Evolutionary conservation across 768 basidiomycete genomes (phyloP).

Genomic region (Saitozyma sp.): DNA sequence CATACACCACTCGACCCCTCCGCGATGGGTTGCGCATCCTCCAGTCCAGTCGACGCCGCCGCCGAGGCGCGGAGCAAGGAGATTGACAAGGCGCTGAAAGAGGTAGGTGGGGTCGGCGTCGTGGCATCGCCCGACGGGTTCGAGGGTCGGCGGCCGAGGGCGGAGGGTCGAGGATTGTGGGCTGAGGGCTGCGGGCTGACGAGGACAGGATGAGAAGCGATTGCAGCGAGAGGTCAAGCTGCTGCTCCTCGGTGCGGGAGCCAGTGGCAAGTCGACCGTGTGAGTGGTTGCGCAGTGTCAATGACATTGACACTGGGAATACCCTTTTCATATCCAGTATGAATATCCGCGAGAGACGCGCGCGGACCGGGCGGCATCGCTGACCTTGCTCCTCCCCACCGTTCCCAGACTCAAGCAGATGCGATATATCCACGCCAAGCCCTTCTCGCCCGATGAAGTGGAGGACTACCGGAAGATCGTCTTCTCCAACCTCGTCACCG

Average conservation of each 20-base stretch:
- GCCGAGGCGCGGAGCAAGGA: slow-evolving; percentile 63
- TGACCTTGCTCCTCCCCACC: too few species aligned
- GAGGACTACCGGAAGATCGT: slow-evolving; percentile 82
- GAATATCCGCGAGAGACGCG: too few species aligned
- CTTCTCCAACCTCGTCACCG: slow-evolving; percentile 86
- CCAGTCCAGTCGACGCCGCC: slow-evolving; percentile 60
- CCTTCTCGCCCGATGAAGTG: slow-evolving; percentile 77
- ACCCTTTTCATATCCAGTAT: too few species aligned
- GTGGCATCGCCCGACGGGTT: not conserved
- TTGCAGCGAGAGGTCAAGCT: slow-evolving; percentile 66
- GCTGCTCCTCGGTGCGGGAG: slow-evolving; percentile 85
- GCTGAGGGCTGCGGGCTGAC: slow-evolving; percentile 8
- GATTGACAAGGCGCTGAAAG: slow-evolving; percentile 65
- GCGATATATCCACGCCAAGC: slow-evolving; percentile 86
- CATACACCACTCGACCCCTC: not conserved
- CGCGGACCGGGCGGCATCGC: too few species aligned
- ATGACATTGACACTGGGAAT: too few species aligned
- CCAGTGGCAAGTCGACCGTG: slow-evolving; percentile 89
- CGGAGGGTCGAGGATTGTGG: too few species aligned
- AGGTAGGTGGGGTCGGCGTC: slow-evolving; percentile 35
- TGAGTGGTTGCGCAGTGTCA: slow-evolving; percentile 11
- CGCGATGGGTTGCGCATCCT: slow-evolving; percentile 78
- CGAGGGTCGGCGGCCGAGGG: too few species aligned
- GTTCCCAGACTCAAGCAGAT: slow-evolving; percentile 68
- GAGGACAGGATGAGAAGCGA: slow-evolving; percentile 68